These are phyloP conservation scores for Eucalyptus cloeziana DNA, from an alignment of 345 rosid species.

Conservation along the genomic window DNA sequence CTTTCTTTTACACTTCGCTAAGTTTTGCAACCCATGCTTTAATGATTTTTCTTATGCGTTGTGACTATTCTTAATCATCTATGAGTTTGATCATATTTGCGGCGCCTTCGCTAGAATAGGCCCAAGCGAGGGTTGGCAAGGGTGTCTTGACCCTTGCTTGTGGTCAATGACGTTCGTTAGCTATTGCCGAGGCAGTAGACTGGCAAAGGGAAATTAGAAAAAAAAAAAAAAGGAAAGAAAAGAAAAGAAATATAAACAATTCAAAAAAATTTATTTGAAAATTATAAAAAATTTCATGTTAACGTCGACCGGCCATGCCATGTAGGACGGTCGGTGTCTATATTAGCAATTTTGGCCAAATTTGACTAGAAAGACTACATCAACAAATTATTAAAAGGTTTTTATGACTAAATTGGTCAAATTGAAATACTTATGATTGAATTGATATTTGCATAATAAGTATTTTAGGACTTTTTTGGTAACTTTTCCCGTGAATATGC, in stretches of 20 bases:
- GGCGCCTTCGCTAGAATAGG: neutral
- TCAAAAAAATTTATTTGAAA: no score
- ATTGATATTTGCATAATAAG: accelerated
- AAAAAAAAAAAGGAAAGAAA: no score
- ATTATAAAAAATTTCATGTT: no score
- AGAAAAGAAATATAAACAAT: no score
- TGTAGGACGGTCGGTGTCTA: accelerated
- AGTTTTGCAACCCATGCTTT: neutral
- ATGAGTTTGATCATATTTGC: neutral
- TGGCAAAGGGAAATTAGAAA: neutral
- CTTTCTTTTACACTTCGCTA: neutral
- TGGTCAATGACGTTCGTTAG: accelerated
- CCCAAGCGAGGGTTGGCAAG: accelerated
- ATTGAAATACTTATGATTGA: no score
- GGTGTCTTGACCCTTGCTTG: neutral
- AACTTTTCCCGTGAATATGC: neutral
- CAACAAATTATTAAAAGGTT: no score
- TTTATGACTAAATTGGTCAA: no score
- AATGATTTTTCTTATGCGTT: neutral
- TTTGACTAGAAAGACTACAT: no score
- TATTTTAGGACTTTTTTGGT: neutral
- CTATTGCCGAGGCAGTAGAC: accelerated
- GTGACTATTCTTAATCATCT: neutral
- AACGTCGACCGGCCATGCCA: accelerated
- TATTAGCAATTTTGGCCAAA: no score